These are phyloP conservation scores for Beta vulgaris DNA, from an alignment of 148 eudicot genomes.

Conservation along the genomic window DNA sequence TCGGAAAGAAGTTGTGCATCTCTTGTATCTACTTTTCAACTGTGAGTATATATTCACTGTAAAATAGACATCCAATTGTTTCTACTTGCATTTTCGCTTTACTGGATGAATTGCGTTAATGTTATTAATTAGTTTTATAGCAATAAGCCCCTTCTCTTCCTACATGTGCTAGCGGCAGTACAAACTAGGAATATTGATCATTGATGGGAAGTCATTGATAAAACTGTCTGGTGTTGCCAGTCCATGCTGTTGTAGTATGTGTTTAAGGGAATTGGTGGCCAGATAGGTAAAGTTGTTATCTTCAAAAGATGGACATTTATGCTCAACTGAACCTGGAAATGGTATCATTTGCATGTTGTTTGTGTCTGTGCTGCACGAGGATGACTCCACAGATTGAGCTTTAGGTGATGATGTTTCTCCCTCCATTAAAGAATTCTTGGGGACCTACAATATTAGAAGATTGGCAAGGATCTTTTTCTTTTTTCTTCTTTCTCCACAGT, in stretches of 20 bases:
- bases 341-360: not conserved
- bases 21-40: conserved; percentile 67
- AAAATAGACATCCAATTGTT: not conserved
- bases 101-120: not conserved
- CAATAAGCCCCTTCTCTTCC: not conserved
- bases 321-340: not conserved
- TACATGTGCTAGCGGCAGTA: no score
- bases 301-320: not conserved
- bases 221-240: conserved; percentile 40
- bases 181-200: no score
- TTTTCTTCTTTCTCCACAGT: no score
- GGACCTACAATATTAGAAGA: conserved; percentile 19
- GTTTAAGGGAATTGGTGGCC: conserved; percentile 1
- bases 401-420: conserved; percentile 18
- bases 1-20: conserved; percentile 69
- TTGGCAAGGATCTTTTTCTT: no score
- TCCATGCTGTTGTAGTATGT: not conserved
- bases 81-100: not conserved
- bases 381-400: not conserved
- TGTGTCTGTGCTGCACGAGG: not conserved
- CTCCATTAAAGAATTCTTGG: conserved; percentile 5
- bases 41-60: conserved; percentile 44
- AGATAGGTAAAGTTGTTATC: not conserved
- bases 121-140: not conserved
- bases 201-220: conserved; percentile 71